These are phyloP conservation scores for Stylosanthes scabra DNA, from an alignment of 331 rosid species.

Conservation along the genomic window DNA sequence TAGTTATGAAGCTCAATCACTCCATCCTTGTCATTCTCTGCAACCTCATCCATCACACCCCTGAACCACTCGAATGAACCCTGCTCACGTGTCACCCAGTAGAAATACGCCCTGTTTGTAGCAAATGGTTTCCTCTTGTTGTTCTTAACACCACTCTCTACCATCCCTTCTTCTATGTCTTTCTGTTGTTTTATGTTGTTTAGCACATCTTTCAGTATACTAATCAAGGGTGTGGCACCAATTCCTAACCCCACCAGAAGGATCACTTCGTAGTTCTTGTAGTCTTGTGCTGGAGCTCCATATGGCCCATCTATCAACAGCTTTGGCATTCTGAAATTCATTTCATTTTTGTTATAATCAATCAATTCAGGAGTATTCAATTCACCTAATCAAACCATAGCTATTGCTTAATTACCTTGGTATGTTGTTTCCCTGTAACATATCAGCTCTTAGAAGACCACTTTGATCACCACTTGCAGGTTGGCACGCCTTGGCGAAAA, in stretches of 20 bases:
- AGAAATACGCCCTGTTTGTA: constrained; percentile 79
- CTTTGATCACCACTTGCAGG: constrained; percentile 73
- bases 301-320: constrained; percentile 83
- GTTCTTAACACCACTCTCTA: constrained; percentile 41
- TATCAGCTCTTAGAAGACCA: constrained; percentile 80
- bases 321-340: constrained; percentile 73
- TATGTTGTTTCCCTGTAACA: constrained; percentile 53
- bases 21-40: constrained; percentile 67
- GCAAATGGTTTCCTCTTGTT: constrained; percentile 65
- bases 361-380: neutral
- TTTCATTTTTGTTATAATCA: neutral
- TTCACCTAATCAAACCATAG: neutral
- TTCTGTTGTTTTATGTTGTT: constrained; percentile 75
- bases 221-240: constrained; percentile 86
- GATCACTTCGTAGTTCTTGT: constrained; percentile 78
- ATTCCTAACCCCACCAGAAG: constrained; percentile 92
- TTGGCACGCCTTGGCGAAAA: constrained; percentile 84
- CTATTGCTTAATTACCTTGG: constrained; percentile 45
- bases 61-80: constrained; percentile 93
- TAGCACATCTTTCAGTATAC: constrained; percentile 82
- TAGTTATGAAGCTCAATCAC: constrained; percentile 84
- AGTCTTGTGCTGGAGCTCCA: constrained; percentile 96
- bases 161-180: constrained; percentile 57
- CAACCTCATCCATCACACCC: constrained; percentile 90
- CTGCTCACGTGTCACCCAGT: constrained; percentile 94